Base-by-base conservation (phyloP, 2,329 filamentous ascomycete genomes). In the Domatiomyces globalis region DNA sequence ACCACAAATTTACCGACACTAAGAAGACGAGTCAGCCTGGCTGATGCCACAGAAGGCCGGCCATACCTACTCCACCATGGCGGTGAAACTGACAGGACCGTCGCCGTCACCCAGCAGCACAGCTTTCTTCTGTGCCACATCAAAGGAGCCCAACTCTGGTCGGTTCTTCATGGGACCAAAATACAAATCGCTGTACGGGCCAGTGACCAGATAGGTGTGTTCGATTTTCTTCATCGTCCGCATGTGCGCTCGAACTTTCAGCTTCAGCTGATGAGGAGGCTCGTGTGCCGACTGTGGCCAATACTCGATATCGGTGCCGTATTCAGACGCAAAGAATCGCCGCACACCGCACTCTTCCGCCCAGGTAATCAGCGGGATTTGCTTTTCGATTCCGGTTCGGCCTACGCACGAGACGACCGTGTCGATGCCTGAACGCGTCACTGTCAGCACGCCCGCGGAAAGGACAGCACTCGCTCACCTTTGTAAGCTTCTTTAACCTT, bases 311-410 rank as follows among this genome's bases (percentile, higher is more conserved):
- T 81, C 81, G 1, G 78, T 84, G 51, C 78, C 79, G 61, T 80
- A 85, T 63, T 85, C 81, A 6, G 78, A 82, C 0, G 82, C 81
- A 56, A 83, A 76, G 68, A 85, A 83, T 70, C 77, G 77, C 55
- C 74, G 73, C 29, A 85, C 75, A 20, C 66, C 71, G 67, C 63
- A 73, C 49, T 71, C 65, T 42, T 78, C 76, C 10, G 82, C 81
- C 20, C 81, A 68, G 44, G 69, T 68, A 49, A 86, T 73, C n/a
- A 85, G 72, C 2, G 74, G 67, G 51, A 81, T 75, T 60, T 86
- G 83, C 7, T 73, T 65, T 19, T 74, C 70, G 15, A 87, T 75
- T 0, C 74, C 78, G n/a, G 71, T 73, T 48, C 83, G 73, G 2
- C 83, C 83, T 1, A 86, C 71, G 1, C 78, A 77, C 18, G 77